Evolutionary conservation across 208 protist species (phyloP), one percentile per base, ranked within the genome.

Genomic region (Trypanosoma rangeli): DNA sequence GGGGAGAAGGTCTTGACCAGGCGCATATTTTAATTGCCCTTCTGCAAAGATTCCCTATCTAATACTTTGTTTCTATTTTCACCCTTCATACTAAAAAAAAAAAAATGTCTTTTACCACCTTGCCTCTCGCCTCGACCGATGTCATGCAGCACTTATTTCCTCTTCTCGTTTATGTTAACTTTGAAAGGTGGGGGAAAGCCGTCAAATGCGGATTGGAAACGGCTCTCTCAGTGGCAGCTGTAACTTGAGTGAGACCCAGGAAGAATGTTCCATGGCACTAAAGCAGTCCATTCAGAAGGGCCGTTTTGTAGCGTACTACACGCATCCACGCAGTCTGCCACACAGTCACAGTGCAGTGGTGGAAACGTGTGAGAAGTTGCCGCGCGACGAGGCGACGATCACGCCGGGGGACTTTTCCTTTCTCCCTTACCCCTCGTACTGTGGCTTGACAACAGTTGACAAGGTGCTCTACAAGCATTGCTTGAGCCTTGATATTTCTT

Each of bases 401-500:
- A 33, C 65, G 53, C 18, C 31, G 52, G 82, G 86, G 4, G 63
- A 80, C 68, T 92, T 87, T 69, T 70, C 73, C 12, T 84, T 92
- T 57, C 70, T 93, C 15, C 87, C 87, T 0, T 75, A 86, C 59
- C 84, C 86, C 15, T 31, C 67, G 49, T 92, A 89, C 39, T 82
- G 78, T n/a, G 75, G 76, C 20, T 61, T 56, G 71, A 75, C 24
- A 68, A 74, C 55, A 16, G 67, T 87, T n/a, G 76, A 89, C 44
- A 80, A 79, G 49, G 84, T 85, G 15, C 65, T 93, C 20, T 93
- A 81, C 60, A 70, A 80, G 26, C 87, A 93, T 69, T 65, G 73
- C 39, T 42, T 79, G 42, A 68, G 55, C n/a, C 52, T 70, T 64
- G 74, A 79, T 44, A 33, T 79, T 22, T 4, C 12, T 39, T 39